Evolutionary conservation across 78 protist species (phyloP).

Genomic region (Dictyostelium brefeldianum): DNA sequence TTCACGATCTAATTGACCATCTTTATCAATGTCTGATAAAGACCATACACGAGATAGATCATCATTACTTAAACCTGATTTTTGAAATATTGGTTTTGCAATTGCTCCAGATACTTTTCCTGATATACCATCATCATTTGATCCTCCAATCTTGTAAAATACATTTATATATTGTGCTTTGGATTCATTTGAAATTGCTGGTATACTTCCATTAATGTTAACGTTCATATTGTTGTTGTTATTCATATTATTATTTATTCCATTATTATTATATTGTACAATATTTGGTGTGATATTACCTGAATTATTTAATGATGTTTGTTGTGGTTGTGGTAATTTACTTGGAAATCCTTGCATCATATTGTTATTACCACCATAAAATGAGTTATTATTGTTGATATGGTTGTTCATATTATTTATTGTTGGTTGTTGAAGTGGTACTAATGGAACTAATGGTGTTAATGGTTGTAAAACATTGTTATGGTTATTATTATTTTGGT

Average conservation of each 20-base stretch:
- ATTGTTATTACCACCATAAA: constrained; percentile 12
- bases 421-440: not conserved
- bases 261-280: not conserved
- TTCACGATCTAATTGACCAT: constrained; percentile 56
- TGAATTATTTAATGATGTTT: not conserved
- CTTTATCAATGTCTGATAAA: constrained; percentile 45
- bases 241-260: not conserved
- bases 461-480: constrained; percentile 1
- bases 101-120: constrained; percentile 25
- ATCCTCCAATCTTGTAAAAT: constrained; percentile 32
- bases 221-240: constrained; percentile 24
- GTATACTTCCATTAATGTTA: constrained; percentile 25
- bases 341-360: constrained; percentile 45
- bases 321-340: constrained; percentile 64
- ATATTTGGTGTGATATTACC: constrained; percentile 10
- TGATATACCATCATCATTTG: not conserved
- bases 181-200: constrained; percentile 66
- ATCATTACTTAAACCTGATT: constrained; percentile 45
- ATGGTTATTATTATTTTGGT: not conserved
- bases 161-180: constrained; percentile 68
- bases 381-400: not conserved
- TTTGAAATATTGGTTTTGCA: constrained; percentile 35
- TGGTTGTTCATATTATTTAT: not conserved
- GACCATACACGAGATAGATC: constrained; percentile 37
- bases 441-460: not conserved